These are phyloP conservation scores for Scytalidium lignicola DNA, from an alignment of 2,329 filamentous ascomycete genomes.

Conservation along the genomic window DNA sequence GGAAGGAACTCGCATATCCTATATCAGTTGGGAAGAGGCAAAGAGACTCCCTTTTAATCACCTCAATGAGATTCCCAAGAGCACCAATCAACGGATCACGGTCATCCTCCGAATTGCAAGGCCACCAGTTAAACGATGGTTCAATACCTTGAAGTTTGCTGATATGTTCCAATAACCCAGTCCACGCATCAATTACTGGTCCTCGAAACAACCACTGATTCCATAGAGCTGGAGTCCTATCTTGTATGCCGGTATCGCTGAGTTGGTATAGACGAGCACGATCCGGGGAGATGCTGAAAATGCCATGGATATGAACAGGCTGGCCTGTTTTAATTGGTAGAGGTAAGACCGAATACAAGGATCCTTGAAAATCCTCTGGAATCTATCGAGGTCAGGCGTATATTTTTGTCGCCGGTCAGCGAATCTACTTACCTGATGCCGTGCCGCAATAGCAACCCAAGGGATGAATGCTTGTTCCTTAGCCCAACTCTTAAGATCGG, in stretches of 20 bases:
- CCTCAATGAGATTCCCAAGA: constrained; percentile 9
- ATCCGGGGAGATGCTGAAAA: constrained; percentile 30
- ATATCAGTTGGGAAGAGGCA: constrained; percentile 15
- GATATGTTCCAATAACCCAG: constrained; percentile 12
- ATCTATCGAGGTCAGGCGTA: background rate
- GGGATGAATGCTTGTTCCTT: constrained; percentile 23
- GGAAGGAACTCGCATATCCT: constrained; percentile 11
- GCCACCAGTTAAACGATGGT: constrained; percentile 15
- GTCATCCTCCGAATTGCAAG: constrained; percentile 5
- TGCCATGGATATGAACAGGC: constrained; percentile 30
- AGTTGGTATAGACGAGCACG: constrained; percentile 23
- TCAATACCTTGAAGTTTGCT: constrained; percentile 5
- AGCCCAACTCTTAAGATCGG: constrained; percentile 23
- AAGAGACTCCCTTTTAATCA: constrained; percentile 12
- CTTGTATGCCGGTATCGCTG: constrained; percentile 18
- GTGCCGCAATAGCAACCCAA: constrained; percentile 30
- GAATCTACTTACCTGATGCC: constrained; percentile 14
- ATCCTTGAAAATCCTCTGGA: constrained; percentile 13
- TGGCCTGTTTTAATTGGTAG: constrained; percentile 26
- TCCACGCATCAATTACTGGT: constrained; percentile 23
- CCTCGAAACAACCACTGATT: constrained; percentile 25
- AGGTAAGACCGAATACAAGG: constrained; percentile 28
- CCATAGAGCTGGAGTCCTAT: constrained; percentile 22
- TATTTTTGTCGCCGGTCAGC: background rate
- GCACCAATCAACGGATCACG: constrained; percentile 9